Percentiles rank a stretch among this genome's conserved stretches.
These are phyloP conservation scores for Paraphaeosphaeria minitans DNA, from an alignment of 2,329 filamentous ascomycete species.

Conservation along the genomic window DNA sequence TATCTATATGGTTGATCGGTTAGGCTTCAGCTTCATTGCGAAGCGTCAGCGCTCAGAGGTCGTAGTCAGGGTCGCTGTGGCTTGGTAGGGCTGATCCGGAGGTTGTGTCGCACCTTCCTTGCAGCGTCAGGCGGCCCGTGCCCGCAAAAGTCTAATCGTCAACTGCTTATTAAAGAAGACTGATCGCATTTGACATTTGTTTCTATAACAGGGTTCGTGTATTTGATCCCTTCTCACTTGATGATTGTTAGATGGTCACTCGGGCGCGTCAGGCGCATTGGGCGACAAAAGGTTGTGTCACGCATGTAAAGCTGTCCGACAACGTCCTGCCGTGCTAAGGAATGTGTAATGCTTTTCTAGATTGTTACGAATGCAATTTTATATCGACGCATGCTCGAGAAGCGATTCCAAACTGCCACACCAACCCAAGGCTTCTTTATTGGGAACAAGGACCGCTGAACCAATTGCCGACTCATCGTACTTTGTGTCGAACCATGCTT, in stretches of 20 bases:
- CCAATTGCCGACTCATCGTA: background rate
- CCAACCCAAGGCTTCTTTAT: background rate
- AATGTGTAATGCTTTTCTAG: background rate
- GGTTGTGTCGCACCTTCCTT: conserved; percentile 5
- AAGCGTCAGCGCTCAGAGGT: conserved; percentile 19
- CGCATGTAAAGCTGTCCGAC: background rate
- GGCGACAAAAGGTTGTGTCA: background rate
- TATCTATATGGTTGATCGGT: conserved; percentile 19
- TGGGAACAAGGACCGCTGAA: background rate
- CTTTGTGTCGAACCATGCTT: conserved; percentile 25
- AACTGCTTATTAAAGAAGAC: background rate
- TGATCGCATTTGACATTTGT: background rate
- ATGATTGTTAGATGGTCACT: background rate
- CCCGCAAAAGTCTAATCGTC: background rate
- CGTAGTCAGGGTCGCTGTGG: conserved; percentile 20
- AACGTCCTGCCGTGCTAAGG: background rate
- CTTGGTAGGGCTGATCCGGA: conserved; percentile 27
- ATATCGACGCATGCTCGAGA: background rate
- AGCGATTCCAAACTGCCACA: background rate
- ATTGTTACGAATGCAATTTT: background rate
- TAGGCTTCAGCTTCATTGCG: conserved; percentile 37
- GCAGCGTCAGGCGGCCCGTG: background rate
- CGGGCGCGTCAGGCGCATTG: background rate
- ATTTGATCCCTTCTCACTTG: background rate
- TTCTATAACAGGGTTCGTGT: background rate